A percentile compares a stretch with the other conserved stretches of the same genome.
These are phyloP conservation scores for Yamadazyma sp. DNA, from an alignment of 1,139 yeast genomes.

Conservation along the genomic window DNA sequence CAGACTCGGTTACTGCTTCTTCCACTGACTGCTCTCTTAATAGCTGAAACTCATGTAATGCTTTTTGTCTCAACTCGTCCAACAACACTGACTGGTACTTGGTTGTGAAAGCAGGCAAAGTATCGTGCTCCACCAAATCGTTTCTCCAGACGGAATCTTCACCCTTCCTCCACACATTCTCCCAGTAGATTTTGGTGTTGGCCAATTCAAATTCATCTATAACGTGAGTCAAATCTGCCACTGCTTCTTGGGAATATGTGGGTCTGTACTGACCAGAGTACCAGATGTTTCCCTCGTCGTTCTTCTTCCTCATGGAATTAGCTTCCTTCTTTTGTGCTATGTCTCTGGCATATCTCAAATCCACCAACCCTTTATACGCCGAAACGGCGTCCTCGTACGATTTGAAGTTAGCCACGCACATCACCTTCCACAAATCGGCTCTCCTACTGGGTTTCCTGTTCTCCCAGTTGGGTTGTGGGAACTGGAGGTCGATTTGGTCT, in stretches of 20 bases:
- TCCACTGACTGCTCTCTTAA: slow-evolving; percentile 13
- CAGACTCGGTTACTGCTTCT: neutral
- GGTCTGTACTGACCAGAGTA: slow-evolving; percentile 86
- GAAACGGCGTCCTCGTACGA: slow-evolving; percentile 67
- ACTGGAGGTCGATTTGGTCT: slow-evolving; percentile 71
- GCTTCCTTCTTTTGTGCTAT: slow-evolving; percentile 59
- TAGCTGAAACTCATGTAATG: slow-evolving; percentile 32
- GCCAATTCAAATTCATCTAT: slow-evolving; percentile 59
- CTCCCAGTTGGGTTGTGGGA: slow-evolving; percentile 83
- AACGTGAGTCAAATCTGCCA: slow-evolving; percentile 78
- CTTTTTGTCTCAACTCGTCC: slow-evolving; percentile 53
- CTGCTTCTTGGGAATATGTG: slow-evolving; percentile 86
- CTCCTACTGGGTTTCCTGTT: slow-evolving; percentile 79
- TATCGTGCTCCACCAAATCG: slow-evolving; percentile 56
- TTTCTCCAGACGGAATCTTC: slow-evolving; percentile 64
- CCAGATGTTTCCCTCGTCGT: slow-evolving; percentile 82
- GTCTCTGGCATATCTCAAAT: slow-evolving; percentile 74
- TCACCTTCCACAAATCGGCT: slow-evolving; percentile 85
- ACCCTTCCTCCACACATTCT: slow-evolving; percentile 83
- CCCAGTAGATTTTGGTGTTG: slow-evolving; percentile 69
- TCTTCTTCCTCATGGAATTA: slow-evolving; percentile 65
- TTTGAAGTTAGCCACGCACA: slow-evolving; percentile 79
- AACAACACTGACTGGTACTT: slow-evolving; percentile 65
- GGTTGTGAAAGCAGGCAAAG: slow-evolving; percentile 60
- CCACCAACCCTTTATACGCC: slow-evolving; percentile 72